Evolutionary conservation across 441 rosid species (phyloP).

Genomic region (Raphanus hybrid): DNA sequence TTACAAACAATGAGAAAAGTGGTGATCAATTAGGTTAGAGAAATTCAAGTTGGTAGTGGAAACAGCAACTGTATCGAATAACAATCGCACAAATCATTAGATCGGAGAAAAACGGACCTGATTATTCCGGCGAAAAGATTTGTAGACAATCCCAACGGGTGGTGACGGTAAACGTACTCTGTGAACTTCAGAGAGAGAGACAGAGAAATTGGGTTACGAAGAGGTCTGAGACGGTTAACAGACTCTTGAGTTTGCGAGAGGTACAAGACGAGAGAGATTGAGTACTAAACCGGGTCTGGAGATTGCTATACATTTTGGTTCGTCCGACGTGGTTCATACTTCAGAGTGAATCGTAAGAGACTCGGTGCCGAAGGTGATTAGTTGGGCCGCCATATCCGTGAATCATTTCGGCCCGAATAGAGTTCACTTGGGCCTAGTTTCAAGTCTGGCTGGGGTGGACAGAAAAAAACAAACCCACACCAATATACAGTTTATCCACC

Average conservation of each 20-base stretch:
- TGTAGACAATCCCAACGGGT: background rate
- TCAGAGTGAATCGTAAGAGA: background rate
- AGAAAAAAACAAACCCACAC: too few relatives aligned
- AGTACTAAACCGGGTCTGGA: background rate
- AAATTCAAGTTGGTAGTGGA: background rate
- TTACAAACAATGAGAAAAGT: background rate
- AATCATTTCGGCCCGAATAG: background rate
- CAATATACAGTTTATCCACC: too few relatives aligned
- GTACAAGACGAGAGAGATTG: background rate
- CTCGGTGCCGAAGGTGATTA: background rate
- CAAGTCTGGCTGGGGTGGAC: too few relatives aligned
- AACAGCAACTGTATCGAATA: background rate
- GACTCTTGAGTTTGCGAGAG: background rate
- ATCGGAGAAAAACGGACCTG: background rate
- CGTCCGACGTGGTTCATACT: background rate
- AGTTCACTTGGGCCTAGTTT: background rate
- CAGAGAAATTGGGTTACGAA: too few relatives aligned
- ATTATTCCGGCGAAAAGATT: background rate
- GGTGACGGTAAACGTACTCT: background rate
- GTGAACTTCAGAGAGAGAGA: background rate
- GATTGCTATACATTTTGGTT: background rate
- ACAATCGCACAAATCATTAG: background rate
- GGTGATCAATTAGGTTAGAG: constrained; percentile 2
- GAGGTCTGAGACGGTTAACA: background rate
- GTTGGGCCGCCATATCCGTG: background rate